These are phyloP conservation scores for Panicum hallii DNA, from an alignment of 202 grass and related monocot genomes.

Conservation along the genomic window DNA sequence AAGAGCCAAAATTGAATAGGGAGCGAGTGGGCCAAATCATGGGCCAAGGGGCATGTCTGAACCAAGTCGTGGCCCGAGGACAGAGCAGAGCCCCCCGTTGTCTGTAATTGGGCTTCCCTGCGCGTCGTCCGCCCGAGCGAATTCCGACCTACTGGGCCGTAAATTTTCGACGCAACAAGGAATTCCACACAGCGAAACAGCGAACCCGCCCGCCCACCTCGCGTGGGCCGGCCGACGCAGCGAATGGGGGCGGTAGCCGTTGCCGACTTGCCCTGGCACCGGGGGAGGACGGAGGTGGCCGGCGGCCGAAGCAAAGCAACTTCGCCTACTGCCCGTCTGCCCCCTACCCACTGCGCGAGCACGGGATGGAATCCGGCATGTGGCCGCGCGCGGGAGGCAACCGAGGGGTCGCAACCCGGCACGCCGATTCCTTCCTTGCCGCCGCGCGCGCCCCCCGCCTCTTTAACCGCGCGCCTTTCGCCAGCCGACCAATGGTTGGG, in stretches of 20 bases:
- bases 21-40: too few species aligned
- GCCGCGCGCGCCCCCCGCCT: slow-evolving; percentile 2
- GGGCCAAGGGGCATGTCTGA: too few species aligned
- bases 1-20: too few species aligned
- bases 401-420: background rate
- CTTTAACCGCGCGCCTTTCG: slow-evolving; percentile 32
- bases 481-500: slow-evolving; percentile 3
- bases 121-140: too few species aligned
- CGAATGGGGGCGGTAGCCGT: background rate
- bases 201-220: too few species aligned
- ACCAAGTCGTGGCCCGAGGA: too few species aligned
- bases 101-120: too few species aligned
- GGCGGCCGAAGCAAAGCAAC: slow-evolving; percentile 49
- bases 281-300: background rate
- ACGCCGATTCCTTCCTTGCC: slow-evolving; percentile 58
- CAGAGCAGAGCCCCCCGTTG: too few species aligned
- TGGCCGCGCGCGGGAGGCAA: slow-evolving; percentile 38
- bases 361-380: slow-evolving; percentile 45
- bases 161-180: too few species aligned
- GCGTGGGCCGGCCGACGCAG: too few species aligned
- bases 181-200: too few species aligned
- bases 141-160: too few species aligned
- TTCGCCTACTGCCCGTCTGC: background rate
- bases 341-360: background rate
- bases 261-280: background rate